Evolutionary conservation across 2,329 filamentous ascomycete genomes (phyloP).

Genomic region (Tolypocladium amazonense): DNA sequence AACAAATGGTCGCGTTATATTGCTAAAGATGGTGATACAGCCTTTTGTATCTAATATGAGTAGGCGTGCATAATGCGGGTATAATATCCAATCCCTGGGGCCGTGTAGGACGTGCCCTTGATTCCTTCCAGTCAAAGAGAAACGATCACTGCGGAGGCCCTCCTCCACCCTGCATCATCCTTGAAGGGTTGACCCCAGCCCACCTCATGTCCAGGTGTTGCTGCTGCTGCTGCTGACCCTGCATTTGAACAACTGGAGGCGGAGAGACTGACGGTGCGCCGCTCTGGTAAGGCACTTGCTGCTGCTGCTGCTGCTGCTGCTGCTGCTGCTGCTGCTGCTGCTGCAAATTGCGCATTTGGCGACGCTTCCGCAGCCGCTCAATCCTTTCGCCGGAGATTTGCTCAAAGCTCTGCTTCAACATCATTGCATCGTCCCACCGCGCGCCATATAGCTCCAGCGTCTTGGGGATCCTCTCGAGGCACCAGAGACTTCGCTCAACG

Average conservation of each 20-base stretch:
- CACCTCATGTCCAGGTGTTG: slow-evolving; percentile 23
- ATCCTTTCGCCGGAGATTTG: slow-evolving; percentile 33
- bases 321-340: slow-evolving; percentile 25
- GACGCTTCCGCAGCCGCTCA: slow-evolving; percentile 29
- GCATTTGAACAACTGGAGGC: slow-evolving; percentile 2
- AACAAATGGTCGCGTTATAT: background rate
- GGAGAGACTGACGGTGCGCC: slow-evolving; percentile 6
- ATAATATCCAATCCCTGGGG: background rate
- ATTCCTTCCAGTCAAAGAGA: background rate
- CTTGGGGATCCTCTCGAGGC: slow-evolving; percentile 41
- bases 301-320: too few species aligned
- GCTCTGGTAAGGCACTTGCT: slow-evolving; percentile 22
- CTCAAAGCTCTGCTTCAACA: slow-evolving; percentile 44
- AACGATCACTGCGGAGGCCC: slow-evolving; percentile 2
- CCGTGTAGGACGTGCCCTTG: background rate
- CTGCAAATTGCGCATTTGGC: slow-evolving; percentile 20
- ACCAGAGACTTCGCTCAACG: slow-evolving; percentile 43
- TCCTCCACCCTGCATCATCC: slow-evolving; percentile 27
- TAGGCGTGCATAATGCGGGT: background rate
- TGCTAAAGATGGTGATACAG: background rate
- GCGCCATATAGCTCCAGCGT: slow-evolving; percentile 47
- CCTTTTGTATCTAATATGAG: background rate
- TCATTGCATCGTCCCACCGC: slow-evolving; percentile 46
- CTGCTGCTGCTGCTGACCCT: slow-evolving; percentile 14
- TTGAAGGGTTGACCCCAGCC: slow-evolving; percentile 32